Conservation (phyloP, 805 yeast species). For the Candida maesae region DNA sequence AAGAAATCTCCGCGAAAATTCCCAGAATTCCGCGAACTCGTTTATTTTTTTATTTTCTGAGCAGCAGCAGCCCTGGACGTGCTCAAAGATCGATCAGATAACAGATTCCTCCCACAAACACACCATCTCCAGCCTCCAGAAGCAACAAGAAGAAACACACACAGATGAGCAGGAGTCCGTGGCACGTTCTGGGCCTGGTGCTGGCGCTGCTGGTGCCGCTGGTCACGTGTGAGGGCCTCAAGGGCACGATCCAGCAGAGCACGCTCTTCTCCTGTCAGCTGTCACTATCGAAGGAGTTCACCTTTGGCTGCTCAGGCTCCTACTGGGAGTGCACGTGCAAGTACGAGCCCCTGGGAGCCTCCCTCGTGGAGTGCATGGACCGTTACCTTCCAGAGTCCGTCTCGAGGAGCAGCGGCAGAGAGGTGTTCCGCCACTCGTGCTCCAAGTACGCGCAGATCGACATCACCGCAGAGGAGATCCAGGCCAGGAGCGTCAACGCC, state of each 20-base stretch:
- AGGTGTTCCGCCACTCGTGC: slow-evolving; percentile 9
- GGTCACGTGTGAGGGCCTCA: slow-evolving; percentile 13
- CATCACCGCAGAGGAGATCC: slow-evolving; percentile 11
- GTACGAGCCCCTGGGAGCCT: slow-evolving; percentile 20
- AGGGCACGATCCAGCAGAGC: slow-evolving; percentile 24
- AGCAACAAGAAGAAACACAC: background rate
- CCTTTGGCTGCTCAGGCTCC: slow-evolving; percentile 18
- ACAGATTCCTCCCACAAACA: too few relatives aligned
- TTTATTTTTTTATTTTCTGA: too few relatives aligned
- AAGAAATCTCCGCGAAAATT: too few relatives aligned
- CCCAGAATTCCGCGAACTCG: too few relatives aligned
- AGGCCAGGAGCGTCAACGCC: slow-evolving; percentile 11
- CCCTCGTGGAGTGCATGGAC: slow-evolving; percentile 21
- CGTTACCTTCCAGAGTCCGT: slow-evolving; percentile 15
- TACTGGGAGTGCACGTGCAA: slow-evolving; percentile 19
- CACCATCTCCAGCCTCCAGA: background rate
- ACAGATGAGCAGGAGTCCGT: too few relatives aligned
- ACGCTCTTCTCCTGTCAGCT: slow-evolving; percentile 25
- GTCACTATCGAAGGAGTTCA: slow-evolving; percentile 12
- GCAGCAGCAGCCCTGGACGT: too few relatives aligned
- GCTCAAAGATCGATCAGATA: too few relatives aligned
- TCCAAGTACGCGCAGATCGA: slow-evolving; percentile 1
- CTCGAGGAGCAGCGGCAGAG: slow-evolving; percentile 6
- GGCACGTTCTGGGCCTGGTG: too few relatives aligned
- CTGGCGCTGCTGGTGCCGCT: background rate